Percentiles rank a stretch among this genome's conserved stretches.
Evolutionary conservation across 2,329 filamentous ascomycete species (phyloP).

Genomic region (Trichothecium roseum): DNA sequence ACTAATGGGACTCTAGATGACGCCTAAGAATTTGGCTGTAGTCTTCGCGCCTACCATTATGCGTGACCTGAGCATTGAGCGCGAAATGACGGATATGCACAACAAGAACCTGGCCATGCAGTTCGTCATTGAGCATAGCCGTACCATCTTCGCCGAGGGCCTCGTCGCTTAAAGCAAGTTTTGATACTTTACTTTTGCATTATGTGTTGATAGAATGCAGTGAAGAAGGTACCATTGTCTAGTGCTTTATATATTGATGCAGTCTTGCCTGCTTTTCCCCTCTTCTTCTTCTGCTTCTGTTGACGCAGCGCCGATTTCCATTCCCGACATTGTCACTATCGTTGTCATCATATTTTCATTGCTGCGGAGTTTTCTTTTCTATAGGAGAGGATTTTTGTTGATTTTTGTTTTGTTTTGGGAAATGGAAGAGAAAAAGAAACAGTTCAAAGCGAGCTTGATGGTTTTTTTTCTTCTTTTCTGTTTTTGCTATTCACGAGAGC

Average conservation of each 20-base stretch:
- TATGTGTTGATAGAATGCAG: neutral
- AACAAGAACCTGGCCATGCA: conserved; percentile 86
- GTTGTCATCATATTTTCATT: conserved; percentile 4
- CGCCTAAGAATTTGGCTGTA: conserved; percentile 87
- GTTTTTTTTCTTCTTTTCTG: neutral
- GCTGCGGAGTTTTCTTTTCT: conserved; percentile 5
- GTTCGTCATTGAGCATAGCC: conserved; percentile 84
- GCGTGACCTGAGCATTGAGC: conserved; percentile 78
- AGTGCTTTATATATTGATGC: neutral
- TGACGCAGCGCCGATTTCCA: neutral
- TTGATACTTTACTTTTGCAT: too few species aligned
- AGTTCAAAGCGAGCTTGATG: too few species aligned
- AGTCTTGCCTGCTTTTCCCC: conserved; percentile 2
- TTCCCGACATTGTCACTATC: conserved; percentile 1
- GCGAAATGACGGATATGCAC: conserved; percentile 94
- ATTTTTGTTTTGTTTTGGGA: neutral
- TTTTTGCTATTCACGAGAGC: conserved; percentile 1
- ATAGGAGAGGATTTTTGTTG: neutral
- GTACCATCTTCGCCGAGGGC: conserved; percentile 60
- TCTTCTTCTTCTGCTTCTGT: neutral
- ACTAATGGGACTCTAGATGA: conserved; percentile 53
- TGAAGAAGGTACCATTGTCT: neutral
- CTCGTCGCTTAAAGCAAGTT: too few species aligned
- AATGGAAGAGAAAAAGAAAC: too few species aligned
- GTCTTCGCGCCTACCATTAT: conserved; percentile 98